Base-by-base conservation (phyloP, 208 protist species). In the Naegleria fowleri region DNA sequence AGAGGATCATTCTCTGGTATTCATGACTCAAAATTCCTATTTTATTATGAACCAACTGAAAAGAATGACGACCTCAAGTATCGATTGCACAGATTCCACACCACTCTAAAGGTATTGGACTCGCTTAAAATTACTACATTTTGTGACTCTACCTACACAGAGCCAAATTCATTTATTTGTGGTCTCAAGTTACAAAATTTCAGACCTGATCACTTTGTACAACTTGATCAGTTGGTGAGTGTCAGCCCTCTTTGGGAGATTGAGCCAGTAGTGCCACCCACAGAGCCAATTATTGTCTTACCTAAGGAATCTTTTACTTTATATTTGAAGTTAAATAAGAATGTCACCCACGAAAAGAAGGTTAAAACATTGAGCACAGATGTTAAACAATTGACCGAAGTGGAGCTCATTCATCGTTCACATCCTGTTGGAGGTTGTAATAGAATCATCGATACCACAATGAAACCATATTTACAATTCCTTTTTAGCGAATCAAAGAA, bases 11-110 rank as follows among this genome's bases (percentile, higher is more conserved):
- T 38, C 5, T 40, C 48, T 41, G 51, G 86, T 29, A 5, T n/a
- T n/a, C 29, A 41, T 40, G 41, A 52, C 25, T 7, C 25, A 11
- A 52, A 67, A 67, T 58, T 89, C 33, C 39, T 89, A 67, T 89
- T 89, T 29, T 89, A 89, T 40, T 89, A 89, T 67, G 86, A 89
- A 67, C 41, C 86, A 67, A 25, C 5, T 38, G 33, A 41, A 33
- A 13, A 11, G 11, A 38, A 38, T 11, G n/a, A 89, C 0, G 25
- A 67, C 1, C 22, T 89, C 16, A 58, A 39, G 4, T 58, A 48
- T 40, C n/a, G 86, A 89, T 40, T 67, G 1, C n/a, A 67, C 39
- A 33, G 36, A 41, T n/a, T 89, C 13, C n/a, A 58, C 51, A 67
- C 11, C 6, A 38, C 5, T 5, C 6, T 89, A 5, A 16, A 89